These are phyloP conservation scores for Suillus clintonianus DNA, from an alignment of 768 basidiomycete genomes.

Conservation along the genomic window DNA sequence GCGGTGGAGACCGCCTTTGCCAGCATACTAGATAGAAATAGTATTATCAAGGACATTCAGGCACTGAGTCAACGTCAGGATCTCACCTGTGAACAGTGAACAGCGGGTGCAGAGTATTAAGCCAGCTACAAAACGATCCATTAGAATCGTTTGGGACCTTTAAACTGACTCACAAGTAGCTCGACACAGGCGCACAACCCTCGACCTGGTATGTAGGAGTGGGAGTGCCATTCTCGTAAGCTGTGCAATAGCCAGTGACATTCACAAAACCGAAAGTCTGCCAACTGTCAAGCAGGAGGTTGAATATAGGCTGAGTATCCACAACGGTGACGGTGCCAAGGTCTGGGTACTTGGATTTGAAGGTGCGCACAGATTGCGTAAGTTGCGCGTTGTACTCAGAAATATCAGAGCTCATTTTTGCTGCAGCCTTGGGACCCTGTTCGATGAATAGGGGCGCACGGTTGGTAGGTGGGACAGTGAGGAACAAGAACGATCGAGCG, in stretches of 20 bases:
- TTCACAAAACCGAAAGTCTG: slow-evolving; percentile 58
- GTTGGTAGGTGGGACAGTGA: slow-evolving; percentile 62
- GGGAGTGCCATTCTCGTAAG: slow-evolving; percentile 60
- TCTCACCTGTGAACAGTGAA: slow-evolving; percentile 65
- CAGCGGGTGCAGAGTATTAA: slow-evolving; percentile 60
- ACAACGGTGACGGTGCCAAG: slow-evolving; percentile 51
- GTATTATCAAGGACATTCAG: neutral
- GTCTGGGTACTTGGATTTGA: slow-evolving; percentile 43
- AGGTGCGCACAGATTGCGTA: slow-evolving; percentile 34
- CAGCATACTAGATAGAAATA: slow-evolving; percentile 38
- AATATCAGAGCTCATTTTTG: slow-evolving; percentile 36
- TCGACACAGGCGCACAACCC: slow-evolving; percentile 63
- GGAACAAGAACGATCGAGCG: slow-evolving; percentile 62
- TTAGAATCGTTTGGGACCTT: neutral
- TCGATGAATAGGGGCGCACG: slow-evolving; percentile 54
- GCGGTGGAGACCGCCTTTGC: slow-evolving; percentile 52
- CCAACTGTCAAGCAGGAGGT: slow-evolving; percentile 55
- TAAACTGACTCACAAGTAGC: slow-evolving; percentile 54
- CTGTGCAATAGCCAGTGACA: slow-evolving; percentile 56
- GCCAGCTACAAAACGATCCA: slow-evolving; percentile 44
- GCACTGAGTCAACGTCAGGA: neutral
- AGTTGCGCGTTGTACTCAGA: slow-evolving; percentile 55
- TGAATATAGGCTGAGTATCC: slow-evolving; percentile 60
- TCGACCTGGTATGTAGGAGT: slow-evolving; percentile 52
- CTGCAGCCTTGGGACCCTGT: slow-evolving; percentile 33